phyloP scores from a whole-genome alignment of 2,329 filamentous ascomycete species.

The Leptosphaerulina australis region DNA sequence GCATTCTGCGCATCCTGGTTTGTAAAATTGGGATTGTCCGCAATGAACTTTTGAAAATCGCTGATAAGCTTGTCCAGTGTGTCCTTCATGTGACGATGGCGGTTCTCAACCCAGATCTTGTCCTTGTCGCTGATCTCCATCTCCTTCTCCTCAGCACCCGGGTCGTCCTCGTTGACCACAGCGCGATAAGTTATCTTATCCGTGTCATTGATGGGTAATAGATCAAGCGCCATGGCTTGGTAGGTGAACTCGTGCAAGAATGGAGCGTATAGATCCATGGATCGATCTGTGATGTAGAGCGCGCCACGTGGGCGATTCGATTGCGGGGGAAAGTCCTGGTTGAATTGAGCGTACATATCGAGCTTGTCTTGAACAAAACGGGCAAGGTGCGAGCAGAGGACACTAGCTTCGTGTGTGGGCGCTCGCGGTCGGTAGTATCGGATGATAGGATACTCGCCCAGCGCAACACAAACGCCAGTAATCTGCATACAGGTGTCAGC shows the following conservation, averaged over 20 bases:
- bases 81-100: conserved; percentile 97
- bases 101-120: conserved; percentile 92
- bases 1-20: conserved; percentile 70
- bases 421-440: conserved; percentile 83
- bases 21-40: conserved; percentile 90
- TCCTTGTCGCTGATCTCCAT: conserved; percentile 91
- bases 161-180: conserved; percentile 73
- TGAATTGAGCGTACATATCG: conserved; percentile 84
- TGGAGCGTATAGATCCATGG: conserved; percentile 89
- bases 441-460: conserved; percentile 94
- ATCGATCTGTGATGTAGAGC: conserved; percentile 85
- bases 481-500: conserved; percentile 60
- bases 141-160: conserved; percentile 79
- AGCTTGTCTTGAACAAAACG: conserved; percentile 90
- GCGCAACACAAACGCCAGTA: conserved; percentile 82
- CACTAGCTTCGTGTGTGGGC: conserved; percentile 82
- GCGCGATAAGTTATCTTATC: conserved; percentile 89
- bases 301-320: conserved; percentile 78
- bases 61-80: conserved; percentile 91
- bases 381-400: conserved; percentile 85
- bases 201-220: conserved; percentile 84
- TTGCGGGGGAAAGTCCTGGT: conserved; percentile 83
- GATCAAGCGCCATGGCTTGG: conserved; percentile 95
- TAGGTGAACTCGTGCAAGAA: conserved; percentile 97
- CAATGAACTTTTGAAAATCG: conserved; percentile 91